These are phyloP conservation scores for Gautieria morchelliformis DNA, from an alignment of 768 basidiomycete species.

Conservation along the genomic window DNA sequence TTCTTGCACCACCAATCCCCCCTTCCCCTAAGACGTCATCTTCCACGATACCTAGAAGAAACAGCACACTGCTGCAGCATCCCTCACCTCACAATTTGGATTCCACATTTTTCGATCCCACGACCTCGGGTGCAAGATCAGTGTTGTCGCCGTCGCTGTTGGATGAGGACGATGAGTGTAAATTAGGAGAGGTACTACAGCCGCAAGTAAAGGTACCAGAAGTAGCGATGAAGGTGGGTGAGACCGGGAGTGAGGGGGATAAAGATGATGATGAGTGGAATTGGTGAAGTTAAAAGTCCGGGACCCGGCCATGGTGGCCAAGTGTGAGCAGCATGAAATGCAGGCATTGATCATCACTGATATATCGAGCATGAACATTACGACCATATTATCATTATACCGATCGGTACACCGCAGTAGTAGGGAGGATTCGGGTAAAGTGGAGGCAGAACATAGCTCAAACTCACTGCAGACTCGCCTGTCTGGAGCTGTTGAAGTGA, in stretches of 20 bases:
- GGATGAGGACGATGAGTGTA: neutral
- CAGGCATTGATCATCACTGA: neutral
- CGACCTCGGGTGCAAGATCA: neutral
- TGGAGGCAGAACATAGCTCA: too few relatives aligned
- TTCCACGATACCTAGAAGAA: neutral
- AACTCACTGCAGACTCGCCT: too few relatives aligned
- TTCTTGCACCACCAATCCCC: neutral
- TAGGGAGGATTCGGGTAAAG: too few relatives aligned
- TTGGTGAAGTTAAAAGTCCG: slow-evolving; percentile 5
- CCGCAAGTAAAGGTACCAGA: neutral
- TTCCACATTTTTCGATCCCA: neutral
- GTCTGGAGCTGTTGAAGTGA: too few relatives aligned
- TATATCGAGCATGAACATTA: too few relatives aligned
- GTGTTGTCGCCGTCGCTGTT: slow-evolving; percentile 1
- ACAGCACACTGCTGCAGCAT: neutral
- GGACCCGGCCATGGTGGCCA: too few relatives aligned
- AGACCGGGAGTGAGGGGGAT: neutral
- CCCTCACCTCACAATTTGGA: neutral
- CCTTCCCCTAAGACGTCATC: neutral
- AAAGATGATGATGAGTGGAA: slow-evolving; percentile 14
- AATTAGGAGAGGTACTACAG: slow-evolving; percentile 1
- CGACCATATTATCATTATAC: too few relatives aligned
- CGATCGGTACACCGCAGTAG: too few relatives aligned
- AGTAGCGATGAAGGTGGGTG: neutral
- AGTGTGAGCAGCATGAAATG: neutral